These are phyloP conservation scores for Immersiella caudata DNA, from an alignment of 495 filamentous ascomycete genomes.

Conservation along the genomic window DNA sequence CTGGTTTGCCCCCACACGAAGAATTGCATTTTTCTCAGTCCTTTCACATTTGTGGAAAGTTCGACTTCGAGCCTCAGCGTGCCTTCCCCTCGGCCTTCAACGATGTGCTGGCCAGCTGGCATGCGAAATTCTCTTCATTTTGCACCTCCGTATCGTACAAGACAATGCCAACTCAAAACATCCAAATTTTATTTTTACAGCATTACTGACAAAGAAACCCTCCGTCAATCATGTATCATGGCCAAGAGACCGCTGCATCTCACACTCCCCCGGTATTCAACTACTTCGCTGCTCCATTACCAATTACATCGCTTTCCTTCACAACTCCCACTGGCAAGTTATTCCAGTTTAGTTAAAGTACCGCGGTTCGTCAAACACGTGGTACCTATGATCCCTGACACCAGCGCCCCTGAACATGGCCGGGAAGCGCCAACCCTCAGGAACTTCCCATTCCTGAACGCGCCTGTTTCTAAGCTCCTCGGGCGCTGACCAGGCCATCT, in stretches of 20 bases:
- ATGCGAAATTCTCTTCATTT: neutral
- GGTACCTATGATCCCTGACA: conserved; percentile 87
- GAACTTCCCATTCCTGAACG: conserved; percentile 67
- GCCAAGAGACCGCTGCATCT: neutral
- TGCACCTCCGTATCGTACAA: neutral
- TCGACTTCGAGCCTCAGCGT: too few species aligned
- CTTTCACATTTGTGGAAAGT: too few species aligned
- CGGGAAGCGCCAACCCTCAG: conserved; percentile 82
- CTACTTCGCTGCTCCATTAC: neutral
- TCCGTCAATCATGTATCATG: neutral
- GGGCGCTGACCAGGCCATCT: conserved; percentile 40
- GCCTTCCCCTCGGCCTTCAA: too few species aligned
- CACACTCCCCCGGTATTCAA: neutral
- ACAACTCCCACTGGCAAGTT: neutral
- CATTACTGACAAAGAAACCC: neutral
- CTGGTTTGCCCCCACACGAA: too few species aligned
- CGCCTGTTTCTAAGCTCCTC: conserved; percentile 38
- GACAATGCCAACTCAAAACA: neutral
- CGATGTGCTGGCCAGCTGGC: too few species aligned
- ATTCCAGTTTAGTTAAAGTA: conserved; percentile 54
- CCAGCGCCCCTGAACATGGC: conserved; percentile 82
- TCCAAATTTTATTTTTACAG: neutral
- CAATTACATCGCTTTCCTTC: neutral
- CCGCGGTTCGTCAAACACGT: conserved; percentile 93
- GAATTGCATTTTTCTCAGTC: too few species aligned